A percentile compares a stretch with the other conserved stretches of the same genome.
These are phyloP conservation scores for Cordia subcordata DNA, from an alignment of 257 asterid species.

Conservation along the genomic window DNA sequence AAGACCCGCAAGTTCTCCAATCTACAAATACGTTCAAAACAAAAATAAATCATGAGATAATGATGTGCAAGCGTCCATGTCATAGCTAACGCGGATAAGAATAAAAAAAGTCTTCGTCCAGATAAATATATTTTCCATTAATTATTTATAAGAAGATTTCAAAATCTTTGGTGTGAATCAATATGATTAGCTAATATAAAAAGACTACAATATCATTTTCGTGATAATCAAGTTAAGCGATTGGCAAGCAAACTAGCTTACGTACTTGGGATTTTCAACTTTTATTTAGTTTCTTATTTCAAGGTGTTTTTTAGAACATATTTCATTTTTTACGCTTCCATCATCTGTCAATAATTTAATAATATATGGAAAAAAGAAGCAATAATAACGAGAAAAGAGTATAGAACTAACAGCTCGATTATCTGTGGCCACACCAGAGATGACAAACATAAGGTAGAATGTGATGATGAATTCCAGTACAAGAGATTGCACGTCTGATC, in stretches of 20 bases:
- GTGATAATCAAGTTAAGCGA: constrained; percentile 2
- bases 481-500: constrained; percentile 54
- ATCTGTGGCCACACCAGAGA: constrained; percentile 89
- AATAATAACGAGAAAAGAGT: background rate
- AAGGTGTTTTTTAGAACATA: too few species aligned
- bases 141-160: background rate
- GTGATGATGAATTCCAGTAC: constrained; percentile 78
- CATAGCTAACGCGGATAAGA: constrained; percentile 10
- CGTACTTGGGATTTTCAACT: background rate
- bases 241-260: constrained; percentile 1
- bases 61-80: background rate
- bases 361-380: background rate
- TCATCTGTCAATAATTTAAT: too few species aligned
- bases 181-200: background rate
- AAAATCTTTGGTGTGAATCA: constrained; percentile 5
- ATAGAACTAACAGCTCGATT: constrained; percentile 64
- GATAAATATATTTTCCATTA: background rate
- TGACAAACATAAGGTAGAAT: constrained; percentile 87
- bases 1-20: constrained; percentile 94
- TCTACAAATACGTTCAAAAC: constrained; percentile 34
- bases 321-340: too few species aligned
- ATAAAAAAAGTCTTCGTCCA: constrained; percentile 2
- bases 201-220: background rate
- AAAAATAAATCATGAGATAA: constrained; percentile 4
- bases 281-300: too few species aligned